A percentile compares a stretch with the other conserved stretches of the same genome.
Conservation (phyloP, 176 grass and related monocot species). For the Carex myosuroides region DNA sequence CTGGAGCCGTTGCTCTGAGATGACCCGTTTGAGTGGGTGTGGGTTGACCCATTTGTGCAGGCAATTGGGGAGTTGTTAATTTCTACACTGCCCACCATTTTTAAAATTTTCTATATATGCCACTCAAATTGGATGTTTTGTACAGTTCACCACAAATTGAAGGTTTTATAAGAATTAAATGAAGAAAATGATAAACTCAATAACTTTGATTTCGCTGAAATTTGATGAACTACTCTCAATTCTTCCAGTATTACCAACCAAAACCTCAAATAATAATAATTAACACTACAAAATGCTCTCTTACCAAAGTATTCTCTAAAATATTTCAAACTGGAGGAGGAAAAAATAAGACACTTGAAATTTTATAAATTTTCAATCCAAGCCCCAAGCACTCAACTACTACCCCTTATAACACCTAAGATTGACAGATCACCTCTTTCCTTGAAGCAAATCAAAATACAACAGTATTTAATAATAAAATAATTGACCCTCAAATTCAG, state of each 20-base stretch:
- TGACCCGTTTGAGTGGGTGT: conserved; percentile 15
- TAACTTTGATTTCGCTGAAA: background rate
- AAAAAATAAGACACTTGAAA: background rate
- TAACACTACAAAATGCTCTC: background rate
- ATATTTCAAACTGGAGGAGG: background rate
- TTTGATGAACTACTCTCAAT: background rate
- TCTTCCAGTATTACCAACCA: background rate
- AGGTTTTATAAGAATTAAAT: background rate
- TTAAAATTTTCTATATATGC: background rate
- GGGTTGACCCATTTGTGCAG: conserved; percentile 42
- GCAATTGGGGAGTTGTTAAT: background rate
- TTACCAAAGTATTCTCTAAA: background rate
- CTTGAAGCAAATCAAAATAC: background rate
- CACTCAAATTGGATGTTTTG: background rate
- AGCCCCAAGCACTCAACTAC: conserved; percentile 5
- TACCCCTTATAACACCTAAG: background rate
- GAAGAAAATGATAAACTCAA: conserved; percentile 5
- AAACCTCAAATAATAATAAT: background rate
- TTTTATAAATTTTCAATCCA: background rate
- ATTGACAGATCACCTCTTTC: background rate
- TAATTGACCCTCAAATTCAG: background rate
- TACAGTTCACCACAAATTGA: background rate
- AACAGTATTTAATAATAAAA: background rate
- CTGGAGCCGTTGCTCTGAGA: conserved; percentile 29
- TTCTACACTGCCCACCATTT: conserved; percentile 69